Base-by-base conservation (phyloP, 169 alveolate genomes). In the Plasmodium sp. region DNA sequence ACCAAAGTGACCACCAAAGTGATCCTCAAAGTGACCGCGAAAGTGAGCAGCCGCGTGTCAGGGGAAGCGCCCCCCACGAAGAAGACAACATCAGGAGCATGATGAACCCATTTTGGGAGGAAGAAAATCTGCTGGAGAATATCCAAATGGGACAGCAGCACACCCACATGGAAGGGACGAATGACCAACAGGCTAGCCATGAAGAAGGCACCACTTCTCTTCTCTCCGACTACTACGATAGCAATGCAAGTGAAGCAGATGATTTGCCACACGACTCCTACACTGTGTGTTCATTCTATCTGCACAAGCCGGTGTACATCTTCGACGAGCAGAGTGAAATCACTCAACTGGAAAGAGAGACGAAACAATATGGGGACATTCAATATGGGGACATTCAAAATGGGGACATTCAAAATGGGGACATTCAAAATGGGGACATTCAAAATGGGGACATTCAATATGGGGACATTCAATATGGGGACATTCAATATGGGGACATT, bases 271-370 rank as follows among this genome's bases (percentile, higher is more conserved):
- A 77, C 2, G 71, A 77, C 39, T 79, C 71, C 10, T 86, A 86
- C 71, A 77, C 81, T 22, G 41, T 33, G 33, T 86, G 85, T 31
- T 75, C 93, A 1, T 86, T 86, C 56, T 86, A 75, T 34, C 36
- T 86, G 2, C 93, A 86, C 22, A 86, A 86, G 33, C 93, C 93
- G 5, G 80, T 86, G 67, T 86, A 86, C 77, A 31, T 86, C 5
- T 77, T 36, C 45, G 93, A 86, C 36, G 93, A 86, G 31, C 54
- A 48, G 43, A 27, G n/a, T 67, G 77, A 67, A 4, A 67, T 67
- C 9, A 67, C 5, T 14, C n/a, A 67, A 27, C 1, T 67, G 77
- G 39, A 67, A 22, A 18, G n/a, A n/a, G 39, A 67, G 7, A 67
- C 5, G 2, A 10, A 67, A 22, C 6, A 67, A 27, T 10, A 22